Evolutionary conservation across 192 early-diverging fungal genomes (phyloP).

Genomic region (Radiomyces spectabilis): DNA sequence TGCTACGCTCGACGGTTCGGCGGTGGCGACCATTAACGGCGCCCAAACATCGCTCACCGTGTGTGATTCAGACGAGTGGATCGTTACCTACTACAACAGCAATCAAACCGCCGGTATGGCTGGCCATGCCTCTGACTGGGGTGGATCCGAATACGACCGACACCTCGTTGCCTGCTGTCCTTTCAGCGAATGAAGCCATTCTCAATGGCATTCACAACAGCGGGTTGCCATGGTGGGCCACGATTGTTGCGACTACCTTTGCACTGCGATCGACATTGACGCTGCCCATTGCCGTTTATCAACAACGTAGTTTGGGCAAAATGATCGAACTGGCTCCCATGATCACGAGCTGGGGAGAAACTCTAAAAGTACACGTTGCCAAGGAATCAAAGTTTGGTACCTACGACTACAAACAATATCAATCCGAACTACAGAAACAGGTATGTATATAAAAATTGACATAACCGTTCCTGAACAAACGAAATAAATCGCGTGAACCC

Average conservation of each 20-base stretch:
- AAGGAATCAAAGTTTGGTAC: conserved; percentile 29
- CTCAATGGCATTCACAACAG: conserved; percentile 33
- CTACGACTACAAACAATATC: conserved; percentile 34
- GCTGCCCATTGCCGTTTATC: conserved; percentile 51
- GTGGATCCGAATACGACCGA: no score
- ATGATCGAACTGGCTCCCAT: conserved; percentile 42
- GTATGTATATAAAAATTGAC: conserved; percentile 14
- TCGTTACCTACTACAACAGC: no score
- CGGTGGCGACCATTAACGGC: no score
- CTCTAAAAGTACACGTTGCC: conserved; percentile 34
- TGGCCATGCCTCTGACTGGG: neutral
- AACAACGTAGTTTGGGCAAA: conserved; percentile 40
- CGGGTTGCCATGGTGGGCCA: conserved; percentile 52
- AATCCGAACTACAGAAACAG: conserved; percentile 36
- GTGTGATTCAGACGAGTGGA: no score
- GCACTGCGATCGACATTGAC: conserved; percentile 40
- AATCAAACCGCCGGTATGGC: no score
- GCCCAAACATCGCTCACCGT: no score
- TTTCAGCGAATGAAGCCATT: conserved; percentile 34
- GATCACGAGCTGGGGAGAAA: conserved; percentile 37
- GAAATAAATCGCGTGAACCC: no score
- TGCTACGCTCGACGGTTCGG: no score
- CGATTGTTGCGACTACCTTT: conserved; percentile 41
- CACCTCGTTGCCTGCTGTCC: conserved; percentile 9
- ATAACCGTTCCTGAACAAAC: no score